Evolutionary conservation across 441 rosid species (phyloP).

Genomic region (Pelargonium myrrhifolium): DNA sequence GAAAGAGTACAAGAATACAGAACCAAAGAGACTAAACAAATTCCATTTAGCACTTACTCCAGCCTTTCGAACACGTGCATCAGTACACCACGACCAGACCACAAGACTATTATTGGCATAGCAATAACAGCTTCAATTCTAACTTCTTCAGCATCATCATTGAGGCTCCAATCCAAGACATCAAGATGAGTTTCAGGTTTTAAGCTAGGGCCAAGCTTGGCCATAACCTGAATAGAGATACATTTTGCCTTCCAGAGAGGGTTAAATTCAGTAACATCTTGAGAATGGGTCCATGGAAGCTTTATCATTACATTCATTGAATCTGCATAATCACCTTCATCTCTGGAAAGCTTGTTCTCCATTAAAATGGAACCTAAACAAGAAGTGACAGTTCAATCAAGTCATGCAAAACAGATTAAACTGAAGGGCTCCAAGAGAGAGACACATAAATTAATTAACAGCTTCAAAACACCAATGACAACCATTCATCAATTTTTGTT

Average conservation of each 20-base stretch:
- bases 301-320: slow-evolving; percentile 50
- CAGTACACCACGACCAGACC: slow-evolving; percentile 53
- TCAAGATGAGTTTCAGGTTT: slow-evolving; percentile 42
- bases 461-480: background rate
- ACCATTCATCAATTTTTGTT: background rate
- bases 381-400: slow-evolving; percentile 10
- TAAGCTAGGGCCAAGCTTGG: slow-evolving; percentile 56
- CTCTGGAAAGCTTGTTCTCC: slow-evolving; percentile 40
- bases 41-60: slow-evolving; percentile 52
- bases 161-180: slow-evolving; percentile 61
- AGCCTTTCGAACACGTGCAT: slow-evolving; percentile 50
- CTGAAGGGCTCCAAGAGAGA: background rate
- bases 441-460: background rate
- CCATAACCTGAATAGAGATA: slow-evolving; percentile 54
- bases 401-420: background rate
- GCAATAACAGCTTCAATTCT: slow-evolving; percentile 64
- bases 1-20: no score
- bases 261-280: slow-evolving; percentile 35
- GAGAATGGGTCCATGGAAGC: slow-evolving; percentile 72
- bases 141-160: slow-evolving; percentile 76
- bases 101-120: slow-evolving; percentile 61
- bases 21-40: slow-evolving; percentile 6
- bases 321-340: slow-evolving; percentile 32
- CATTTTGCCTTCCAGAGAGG: slow-evolving; percentile 56
- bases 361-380: slow-evolving; percentile 33